Conservation (phyloP, 148 eudicot species). For the Rhododendron ferrugineum region DNA sequence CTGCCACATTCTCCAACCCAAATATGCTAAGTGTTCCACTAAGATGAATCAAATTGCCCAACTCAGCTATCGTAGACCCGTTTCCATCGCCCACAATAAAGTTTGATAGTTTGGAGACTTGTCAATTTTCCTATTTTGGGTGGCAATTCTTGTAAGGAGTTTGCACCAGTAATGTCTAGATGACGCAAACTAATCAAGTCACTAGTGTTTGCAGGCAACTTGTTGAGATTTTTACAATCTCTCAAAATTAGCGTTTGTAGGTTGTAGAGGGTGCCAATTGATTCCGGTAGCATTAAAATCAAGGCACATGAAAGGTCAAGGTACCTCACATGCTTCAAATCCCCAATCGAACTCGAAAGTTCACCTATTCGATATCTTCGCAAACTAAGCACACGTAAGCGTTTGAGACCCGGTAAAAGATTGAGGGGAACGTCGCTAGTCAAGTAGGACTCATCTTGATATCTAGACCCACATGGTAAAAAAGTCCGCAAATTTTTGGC, state of each 20-base stretch:
- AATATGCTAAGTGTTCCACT: slow-evolving; percentile 10
- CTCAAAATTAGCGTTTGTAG: slow-evolving; percentile 10
- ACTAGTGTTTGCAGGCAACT: background rate
- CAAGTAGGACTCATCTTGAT: background rate
- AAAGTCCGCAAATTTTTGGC: slow-evolving; percentile 15
- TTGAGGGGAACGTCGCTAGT: background rate
- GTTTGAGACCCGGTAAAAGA: background rate
- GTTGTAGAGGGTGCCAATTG: slow-evolving; percentile 6
- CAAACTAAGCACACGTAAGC: slow-evolving; percentile 9
- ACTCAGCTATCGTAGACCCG: background rate
- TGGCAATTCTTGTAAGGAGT: slow-evolving; percentile 14
- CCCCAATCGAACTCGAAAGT: slow-evolving; percentile 2
- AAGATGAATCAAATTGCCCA: slow-evolving; percentile 10
- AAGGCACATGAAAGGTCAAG: slow-evolving; percentile 12
- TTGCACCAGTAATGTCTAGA: background rate
- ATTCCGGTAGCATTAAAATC: slow-evolving; percentile 5
- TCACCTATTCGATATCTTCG: background rate
- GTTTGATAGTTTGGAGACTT: slow-evolving; percentile 13
- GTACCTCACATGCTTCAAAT: slow-evolving; percentile 3
- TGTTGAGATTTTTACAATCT: background rate
- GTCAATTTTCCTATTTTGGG: background rate
- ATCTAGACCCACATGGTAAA: slow-evolving; percentile 7
- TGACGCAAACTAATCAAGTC: slow-evolving; percentile 10
- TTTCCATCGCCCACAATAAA: slow-evolving; percentile 6
- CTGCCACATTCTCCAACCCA: slow-evolving; percentile 4